Evolutionary conservation across 352 stramenopile species (phyloP).

Genomic region (Saprolegnia diclina): DNA sequence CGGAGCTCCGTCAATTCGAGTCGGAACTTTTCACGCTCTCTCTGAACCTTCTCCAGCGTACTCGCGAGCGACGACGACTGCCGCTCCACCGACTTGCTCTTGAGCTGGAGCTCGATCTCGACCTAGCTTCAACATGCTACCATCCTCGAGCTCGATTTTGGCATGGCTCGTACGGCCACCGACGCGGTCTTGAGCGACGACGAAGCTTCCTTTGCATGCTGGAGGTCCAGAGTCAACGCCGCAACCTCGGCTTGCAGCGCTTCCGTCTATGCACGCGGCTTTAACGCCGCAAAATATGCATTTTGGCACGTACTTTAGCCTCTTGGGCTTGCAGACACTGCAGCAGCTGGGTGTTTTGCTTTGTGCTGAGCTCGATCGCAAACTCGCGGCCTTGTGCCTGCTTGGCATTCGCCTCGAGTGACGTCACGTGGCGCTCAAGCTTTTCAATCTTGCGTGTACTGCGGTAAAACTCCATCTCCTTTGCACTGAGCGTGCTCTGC

Average conservation of each 20-base stretch:
- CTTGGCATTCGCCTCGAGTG: conserved; percentile 43
- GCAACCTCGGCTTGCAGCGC: conserved; percentile 17
- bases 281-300: not conserved
- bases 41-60: conserved; percentile 22
- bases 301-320: conserved; percentile 6
- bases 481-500: conserved; percentile 45
- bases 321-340: conserved; percentile 60
- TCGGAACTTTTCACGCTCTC: conserved; percentile 21
- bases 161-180: not conserved
- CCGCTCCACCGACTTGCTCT: conserved; percentile 22
- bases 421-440: conserved; percentile 49
- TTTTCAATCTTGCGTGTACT: conserved; percentile 51
- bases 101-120: conserved; percentile 23
- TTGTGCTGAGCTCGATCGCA: conserved; percentile 67
- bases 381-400: conserved; percentile 54
- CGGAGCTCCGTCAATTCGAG: conserved; percentile 41
- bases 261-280: conserved; percentile 7
- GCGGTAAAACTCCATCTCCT: conserved; percentile 54
- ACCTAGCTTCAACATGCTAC: conserved; percentile 1
- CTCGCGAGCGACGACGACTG: conserved; percentile 7
- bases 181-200: conserved; percentile 11
- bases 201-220: conserved; percentile 4
- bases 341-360: conserved; percentile 64
- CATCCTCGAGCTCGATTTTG: not conserved
- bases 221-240: conserved; percentile 7